Evolutionary conservation across 2,329 filamentous ascomycete species (phyloP), one percentile per base, ranked within the genome.

Genomic region (Didymella glomerata): DNA sequence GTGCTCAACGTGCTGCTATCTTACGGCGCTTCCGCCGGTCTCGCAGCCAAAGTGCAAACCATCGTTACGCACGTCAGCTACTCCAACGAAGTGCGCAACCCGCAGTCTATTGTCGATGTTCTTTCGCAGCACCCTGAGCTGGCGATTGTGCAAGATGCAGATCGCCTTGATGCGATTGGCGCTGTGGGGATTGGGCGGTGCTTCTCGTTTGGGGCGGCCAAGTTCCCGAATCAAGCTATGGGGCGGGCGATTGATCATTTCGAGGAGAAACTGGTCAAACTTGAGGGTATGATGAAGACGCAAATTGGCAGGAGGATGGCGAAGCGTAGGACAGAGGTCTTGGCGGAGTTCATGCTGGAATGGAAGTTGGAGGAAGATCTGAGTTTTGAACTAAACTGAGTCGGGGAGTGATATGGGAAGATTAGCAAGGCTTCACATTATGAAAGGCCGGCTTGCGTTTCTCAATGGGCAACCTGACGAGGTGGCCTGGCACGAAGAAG

Each of bases 141-240:
- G 32, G 93, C 87, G 0, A 86, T 96, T 47, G 92, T 97, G 30
- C 93, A 97, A 78, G 94, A 97, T 76, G 93, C 93, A 4, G 94
- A 97, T 79, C 84, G 93, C 7, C 81, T 98, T n/a, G 94, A 98
- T 78, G 91, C 93, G 4, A 88, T 97, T 48, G 94, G 93, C 1
- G 92, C 91, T 0, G 86, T 97, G 28, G 94, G 94, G 0, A 88
- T 97, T 56, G 93, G 86, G 2, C 82, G 94, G 42, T 86, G 86
- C 40, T 93, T 95, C 74, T 88, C 89, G 0, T 97, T 88, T 74
- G 87, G 90, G 0, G 93, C 89, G 0, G 74, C 73, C 8, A 76
- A 71, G 52, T 63, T 65, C 28, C 63, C 64, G 0, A 68, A 62
- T 1, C 48, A 67, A 49, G 63, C 69, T 1, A 70, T 76, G 71